phyloP scores from a whole-genome alignment of 2,329 filamentous ascomycete species.

The Colletotrichum sp. region DNA sequence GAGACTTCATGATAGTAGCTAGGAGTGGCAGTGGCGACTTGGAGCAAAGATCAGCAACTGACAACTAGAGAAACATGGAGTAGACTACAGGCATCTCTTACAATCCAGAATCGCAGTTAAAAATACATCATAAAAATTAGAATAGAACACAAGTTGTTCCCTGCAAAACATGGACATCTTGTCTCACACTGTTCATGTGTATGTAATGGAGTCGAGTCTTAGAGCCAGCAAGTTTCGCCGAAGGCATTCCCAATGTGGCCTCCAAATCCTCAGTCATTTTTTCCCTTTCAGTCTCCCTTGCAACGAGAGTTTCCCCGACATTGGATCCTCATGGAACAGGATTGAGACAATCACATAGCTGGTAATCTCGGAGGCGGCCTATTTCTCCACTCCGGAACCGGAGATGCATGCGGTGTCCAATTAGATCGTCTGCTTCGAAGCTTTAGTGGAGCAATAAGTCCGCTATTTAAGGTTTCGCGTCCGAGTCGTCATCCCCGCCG shows the following conservation, averaged over 20 bases:
- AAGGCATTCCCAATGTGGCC: background rate
- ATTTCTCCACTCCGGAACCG: background rate
- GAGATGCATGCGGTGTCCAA: background rate
- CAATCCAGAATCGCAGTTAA: background rate
- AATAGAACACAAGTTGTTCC: accelerated
- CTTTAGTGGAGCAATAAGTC: background rate
- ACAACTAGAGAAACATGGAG: background rate
- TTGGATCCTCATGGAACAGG: background rate
- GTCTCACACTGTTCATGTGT: background rate
- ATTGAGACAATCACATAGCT: background rate
- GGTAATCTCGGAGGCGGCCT: background rate
- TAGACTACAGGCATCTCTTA: background rate
- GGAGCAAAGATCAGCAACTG: background rate
- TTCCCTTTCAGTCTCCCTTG: background rate
- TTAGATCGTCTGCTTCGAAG: background rate
- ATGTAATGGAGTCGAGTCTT: background rate
- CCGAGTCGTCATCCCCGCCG: background rate
- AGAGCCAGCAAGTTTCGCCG: background rate
- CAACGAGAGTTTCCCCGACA: background rate
- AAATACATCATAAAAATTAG: background rate
- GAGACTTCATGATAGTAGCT: background rate
- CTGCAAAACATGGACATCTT: background rate
- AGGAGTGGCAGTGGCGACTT: background rate
- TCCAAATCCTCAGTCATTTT: background rate
- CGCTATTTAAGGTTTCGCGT: background rate